Percentiles rank a stretch among this genome's conserved stretches.
phyloP scores from a whole-genome alignment of 2,329 filamentous ascomycete genomes.

The Zymoseptoria ardabiliae region DNA sequence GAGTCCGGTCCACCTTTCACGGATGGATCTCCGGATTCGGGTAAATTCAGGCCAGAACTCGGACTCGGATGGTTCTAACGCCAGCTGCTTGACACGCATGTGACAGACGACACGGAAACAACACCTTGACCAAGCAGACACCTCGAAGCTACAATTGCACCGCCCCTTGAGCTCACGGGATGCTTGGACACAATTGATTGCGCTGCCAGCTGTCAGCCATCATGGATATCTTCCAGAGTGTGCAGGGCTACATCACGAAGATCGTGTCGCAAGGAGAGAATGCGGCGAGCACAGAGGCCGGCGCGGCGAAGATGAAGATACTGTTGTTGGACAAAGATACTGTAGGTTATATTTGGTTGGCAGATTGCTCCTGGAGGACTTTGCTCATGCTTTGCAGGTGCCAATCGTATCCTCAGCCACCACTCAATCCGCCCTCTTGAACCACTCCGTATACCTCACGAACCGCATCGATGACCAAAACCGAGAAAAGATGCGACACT shows the following conservation, averaged over 20 bases:
- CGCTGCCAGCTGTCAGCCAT: neutral
- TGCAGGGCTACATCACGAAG: conserved; percentile 91
- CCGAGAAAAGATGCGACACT: conserved; percentile 95
- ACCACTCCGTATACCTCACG: conserved; percentile 95
- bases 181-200: neutral
- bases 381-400: conserved; percentile 44
- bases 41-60: neutral
- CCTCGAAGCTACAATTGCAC: neutral
- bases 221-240: conserved; percentile 92
- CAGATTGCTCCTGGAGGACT: neutral
- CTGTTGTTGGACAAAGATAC: conserved; percentile 89
- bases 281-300: conserved; percentile 44
- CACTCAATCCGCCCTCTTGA: conserved; percentile 88
- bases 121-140: neutral
- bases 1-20: neutral
- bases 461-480: conserved; percentile 85
- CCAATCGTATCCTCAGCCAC: conserved; percentile 90
- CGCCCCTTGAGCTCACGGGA: neutral
- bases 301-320: conserved; percentile 95
- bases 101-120: neutral
- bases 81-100: neutral
- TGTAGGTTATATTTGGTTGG: conserved; percentile 39
- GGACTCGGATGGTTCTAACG: too few relatives aligned
- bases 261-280: conserved; percentile 79
- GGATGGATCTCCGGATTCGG: neutral